Base-by-base conservation (phyloP, 495 filamentous ascomycete species). In the Talaromyces borbonicus region DNA sequence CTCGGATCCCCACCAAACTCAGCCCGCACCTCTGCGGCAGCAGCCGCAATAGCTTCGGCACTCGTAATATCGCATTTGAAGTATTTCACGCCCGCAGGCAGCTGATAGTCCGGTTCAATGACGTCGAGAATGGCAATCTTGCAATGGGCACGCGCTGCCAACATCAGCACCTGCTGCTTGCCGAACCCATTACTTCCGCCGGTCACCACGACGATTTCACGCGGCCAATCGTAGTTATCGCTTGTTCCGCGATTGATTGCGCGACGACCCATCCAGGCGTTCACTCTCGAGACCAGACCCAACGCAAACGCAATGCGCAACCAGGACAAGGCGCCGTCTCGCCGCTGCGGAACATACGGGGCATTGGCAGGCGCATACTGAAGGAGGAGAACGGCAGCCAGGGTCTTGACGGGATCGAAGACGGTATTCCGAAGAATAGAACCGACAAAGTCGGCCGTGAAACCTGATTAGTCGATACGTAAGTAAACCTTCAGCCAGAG, bases 101-200 rank as follows among this genome's bases (percentile, higher is more conserved):
- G 68, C 9, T 68, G 55, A 50, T 69, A 82, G 16, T 68, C 71
- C 52, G 82, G 66, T 1, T 72, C 63, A 46, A 78, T 71, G 43
- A 87, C 73, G 62, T 89, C 84, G n/a, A 87, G 58, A 20, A 87
- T 78, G 5, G 77, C 79, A 12, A 85, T 77, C 52, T 74, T 81
- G 48, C 81, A 69, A 1, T 71, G 71, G 20, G 43, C 43, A 27
- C 55, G 56, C 51, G 77, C 71, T 5, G 74, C 78, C 1, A 89
- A 65, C 12, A 80, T 58, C 45, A 69, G 65, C 4, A 83, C 82
- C 5, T 85, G 63, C 8, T 71, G 59, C 18, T 68, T 73, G 8
- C 84, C 83, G 52, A 87, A 85, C 0, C 83, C 84, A 40, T 73
- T 73, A 35, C 78, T 77, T 5, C 83, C 84, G 11, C 84, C 84